Evolutionary conservation across 805 yeast species (phyloP).

Genomic region (Lipomyces oligophaga): DNA sequence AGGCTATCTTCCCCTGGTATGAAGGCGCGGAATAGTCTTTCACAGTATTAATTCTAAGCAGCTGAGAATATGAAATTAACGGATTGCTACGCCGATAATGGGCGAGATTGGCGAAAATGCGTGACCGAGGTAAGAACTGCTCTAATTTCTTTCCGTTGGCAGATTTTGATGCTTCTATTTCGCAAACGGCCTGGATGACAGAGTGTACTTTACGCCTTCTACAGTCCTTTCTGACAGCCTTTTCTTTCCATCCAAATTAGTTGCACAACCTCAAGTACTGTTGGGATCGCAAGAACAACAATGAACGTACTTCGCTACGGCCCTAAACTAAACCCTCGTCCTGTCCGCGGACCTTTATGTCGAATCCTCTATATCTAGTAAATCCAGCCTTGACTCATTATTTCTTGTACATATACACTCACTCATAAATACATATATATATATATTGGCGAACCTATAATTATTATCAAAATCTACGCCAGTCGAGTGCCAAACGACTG

Average conservation of each 20-base stretch:
- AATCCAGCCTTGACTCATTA: no score
- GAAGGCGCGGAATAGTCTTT: no score
- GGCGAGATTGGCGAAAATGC: conserved; percentile 72
- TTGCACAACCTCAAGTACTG: conserved; percentile 59
- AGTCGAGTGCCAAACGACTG: no score
- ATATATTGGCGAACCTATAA: no score
- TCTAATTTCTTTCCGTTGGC: no score
- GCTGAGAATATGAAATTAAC: conserved; percentile 68
- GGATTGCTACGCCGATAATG: conserved; percentile 74
- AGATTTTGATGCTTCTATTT: neutral
- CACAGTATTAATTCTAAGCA: conserved; percentile 12
- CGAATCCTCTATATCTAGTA: no score
- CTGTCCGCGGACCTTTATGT: no score
- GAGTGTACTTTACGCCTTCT: neutral
- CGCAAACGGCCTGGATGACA: neutral
- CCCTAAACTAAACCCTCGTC: no score
- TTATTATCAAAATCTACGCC: no score
- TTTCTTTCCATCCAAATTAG: conserved; percentile 34
- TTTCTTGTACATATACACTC: no score
- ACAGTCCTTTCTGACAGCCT: neutral
- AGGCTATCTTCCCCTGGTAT: neutral
- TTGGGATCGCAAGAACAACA: conserved; percentile 57
- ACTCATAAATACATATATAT: no score
- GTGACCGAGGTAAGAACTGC: conserved; percentile 50
- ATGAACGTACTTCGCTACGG: conserved; percentile 40